Evolutionary conservation across 768 basidiomycete species (phyloP).

Genomic region (Leccinellum albellum): DNA sequence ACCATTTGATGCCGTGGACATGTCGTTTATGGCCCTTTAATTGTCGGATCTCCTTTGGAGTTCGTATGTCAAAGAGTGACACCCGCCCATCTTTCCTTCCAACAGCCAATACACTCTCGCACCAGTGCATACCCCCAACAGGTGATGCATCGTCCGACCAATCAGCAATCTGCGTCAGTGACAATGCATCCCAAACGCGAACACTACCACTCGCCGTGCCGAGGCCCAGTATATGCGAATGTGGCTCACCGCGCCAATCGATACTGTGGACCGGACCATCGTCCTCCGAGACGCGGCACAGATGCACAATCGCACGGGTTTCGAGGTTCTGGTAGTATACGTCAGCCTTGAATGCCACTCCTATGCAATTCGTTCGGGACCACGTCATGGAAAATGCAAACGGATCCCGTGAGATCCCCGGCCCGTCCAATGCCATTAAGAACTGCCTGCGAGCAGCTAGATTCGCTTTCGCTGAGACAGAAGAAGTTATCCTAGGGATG

Average conservation of each 20-base stretch:
- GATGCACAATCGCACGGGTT: slow-evolving; percentile 47
- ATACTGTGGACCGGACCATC: slow-evolving; percentile 44
- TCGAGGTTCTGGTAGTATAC: slow-evolving; percentile 63
- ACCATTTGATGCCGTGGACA: slow-evolving; percentile 41
- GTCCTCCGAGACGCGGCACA: slow-evolving; percentile 39
- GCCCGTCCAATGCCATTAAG: slow-evolving; percentile 59
- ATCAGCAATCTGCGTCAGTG: slow-evolving; percentile 23
- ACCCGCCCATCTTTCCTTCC: slow-evolving; percentile 39
- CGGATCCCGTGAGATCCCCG: slow-evolving; percentile 51
- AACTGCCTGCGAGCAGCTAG: slow-evolving; percentile 52
- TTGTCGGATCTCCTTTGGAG: slow-evolving; percentile 24
- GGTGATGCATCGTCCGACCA: slow-evolving; percentile 35
- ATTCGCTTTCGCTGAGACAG: slow-evolving; percentile 56
- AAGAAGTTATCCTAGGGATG: slow-evolving; percentile 25
- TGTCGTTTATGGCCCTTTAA: slow-evolving; percentile 33
- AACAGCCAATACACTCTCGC: slow-evolving; percentile 34
- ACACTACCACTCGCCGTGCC: slow-evolving; percentile 50
- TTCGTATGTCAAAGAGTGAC: slow-evolving; percentile 36
- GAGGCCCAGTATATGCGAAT: slow-evolving; percentile 44
- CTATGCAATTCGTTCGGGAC: slow-evolving; percentile 57
- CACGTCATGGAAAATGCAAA: slow-evolving; percentile 60
- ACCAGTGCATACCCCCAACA: slow-evolving; percentile 42
- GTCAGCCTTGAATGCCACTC: slow-evolving; percentile 56
- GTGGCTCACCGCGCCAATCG: slow-evolving; percentile 45
- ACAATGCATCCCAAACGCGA: slow-evolving; percentile 51